phyloP scores from a whole-genome alignment of 2,329 filamentous ascomycete genomes.

The Geosmithia putterillii region DNA sequence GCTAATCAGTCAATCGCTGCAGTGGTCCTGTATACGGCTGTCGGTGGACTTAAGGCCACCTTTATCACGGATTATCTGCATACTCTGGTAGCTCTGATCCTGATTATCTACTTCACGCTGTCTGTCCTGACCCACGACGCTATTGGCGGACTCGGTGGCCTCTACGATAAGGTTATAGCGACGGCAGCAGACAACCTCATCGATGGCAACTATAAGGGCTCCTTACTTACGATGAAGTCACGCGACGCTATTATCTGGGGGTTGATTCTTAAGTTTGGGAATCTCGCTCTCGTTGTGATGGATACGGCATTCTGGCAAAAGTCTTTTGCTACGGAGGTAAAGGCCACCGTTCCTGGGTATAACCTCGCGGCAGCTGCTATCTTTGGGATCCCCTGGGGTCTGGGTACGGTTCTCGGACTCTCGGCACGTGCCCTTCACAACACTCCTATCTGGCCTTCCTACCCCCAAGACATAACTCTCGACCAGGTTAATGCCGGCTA shows the following conservation, averaged over 20 bases:
- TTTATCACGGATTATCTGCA: conserved; percentile 73
- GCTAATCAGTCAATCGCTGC: conserved; percentile 63
- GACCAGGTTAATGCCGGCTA: conserved; percentile 65
- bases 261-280: conserved; percentile 38
- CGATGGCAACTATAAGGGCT: conserved; percentile 61
- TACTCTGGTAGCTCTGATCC: conserved; percentile 66
- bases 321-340: conserved; percentile 69
- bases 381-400: conserved; percentile 81
- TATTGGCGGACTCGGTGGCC: conserved; percentile 57
- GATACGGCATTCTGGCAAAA: conserved; percentile 84
- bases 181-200: conserved; percentile 58
- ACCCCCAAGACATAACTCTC: conserved; percentile 52
- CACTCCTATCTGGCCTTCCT: conserved; percentile 57
- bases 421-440: conserved; percentile 63
- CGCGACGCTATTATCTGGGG: conserved; percentile 50
- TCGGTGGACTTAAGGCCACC: conserved; percentile 66
- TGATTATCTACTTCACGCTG: conserved; percentile 61
- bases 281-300: conserved; percentile 66
- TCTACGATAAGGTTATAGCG: conserved; percentile 61
- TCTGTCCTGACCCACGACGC: conserved; percentile 58
- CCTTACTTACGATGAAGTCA: conserved; percentile 72
- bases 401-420: conserved; percentile 72
- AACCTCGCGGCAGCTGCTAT: conserved; percentile 69
- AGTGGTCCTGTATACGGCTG: conserved; percentile 55
- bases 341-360: conserved; percentile 75